These are phyloP conservation scores for Ephemerocybe angulata DNA, from an alignment of 768 basidiomycete species.

Conservation along the genomic window DNA sequence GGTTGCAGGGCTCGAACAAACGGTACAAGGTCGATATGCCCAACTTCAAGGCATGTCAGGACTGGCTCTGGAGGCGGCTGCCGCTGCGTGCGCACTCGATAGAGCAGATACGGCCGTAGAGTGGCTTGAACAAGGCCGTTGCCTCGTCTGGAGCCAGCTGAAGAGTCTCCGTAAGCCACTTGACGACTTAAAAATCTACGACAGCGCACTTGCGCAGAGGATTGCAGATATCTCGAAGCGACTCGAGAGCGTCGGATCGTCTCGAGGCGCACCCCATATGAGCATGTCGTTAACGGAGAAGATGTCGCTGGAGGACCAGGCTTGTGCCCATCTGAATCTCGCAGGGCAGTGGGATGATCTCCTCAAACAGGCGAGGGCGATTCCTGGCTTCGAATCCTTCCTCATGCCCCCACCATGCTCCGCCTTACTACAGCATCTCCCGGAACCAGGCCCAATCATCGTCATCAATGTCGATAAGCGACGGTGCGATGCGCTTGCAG, in stretches of 20 bases:
- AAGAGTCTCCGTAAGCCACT: constrained; percentile 20
- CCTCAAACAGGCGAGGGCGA: constrained; percentile 5
- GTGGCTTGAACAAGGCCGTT: neutral
- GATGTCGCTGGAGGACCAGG: constrained; percentile 14
- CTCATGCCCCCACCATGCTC: constrained; percentile 8
- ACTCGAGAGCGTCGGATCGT: constrained; percentile 10
- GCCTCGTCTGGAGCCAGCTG: constrained; percentile 27
- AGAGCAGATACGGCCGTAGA: neutral
- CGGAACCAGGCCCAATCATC: constrained; percentile 17
- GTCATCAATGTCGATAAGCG: constrained; percentile 14
- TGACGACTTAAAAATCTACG: constrained; percentile 12
- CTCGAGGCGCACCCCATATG: no score
- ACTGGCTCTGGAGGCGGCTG: neutral
- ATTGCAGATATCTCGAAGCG: constrained; percentile 11
- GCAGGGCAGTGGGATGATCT: constrained; percentile 17
- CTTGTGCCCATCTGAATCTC: constrained; percentile 11
- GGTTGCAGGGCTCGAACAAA: neutral
- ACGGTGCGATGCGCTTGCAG: constrained; percentile 20
- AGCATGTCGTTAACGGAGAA: neutral
- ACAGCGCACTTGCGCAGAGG: constrained; percentile 11
- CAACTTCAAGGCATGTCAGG: neutral
- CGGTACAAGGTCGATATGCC: neutral
- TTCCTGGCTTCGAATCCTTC: no score
- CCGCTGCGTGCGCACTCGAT: neutral
- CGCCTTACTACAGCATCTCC: constrained; percentile 3